Evolutionary conservation across 1,284 basidiomycete species (phyloP), one percentile per base, ranked within the genome.

Genomic region (Ustilago sp.): DNA sequence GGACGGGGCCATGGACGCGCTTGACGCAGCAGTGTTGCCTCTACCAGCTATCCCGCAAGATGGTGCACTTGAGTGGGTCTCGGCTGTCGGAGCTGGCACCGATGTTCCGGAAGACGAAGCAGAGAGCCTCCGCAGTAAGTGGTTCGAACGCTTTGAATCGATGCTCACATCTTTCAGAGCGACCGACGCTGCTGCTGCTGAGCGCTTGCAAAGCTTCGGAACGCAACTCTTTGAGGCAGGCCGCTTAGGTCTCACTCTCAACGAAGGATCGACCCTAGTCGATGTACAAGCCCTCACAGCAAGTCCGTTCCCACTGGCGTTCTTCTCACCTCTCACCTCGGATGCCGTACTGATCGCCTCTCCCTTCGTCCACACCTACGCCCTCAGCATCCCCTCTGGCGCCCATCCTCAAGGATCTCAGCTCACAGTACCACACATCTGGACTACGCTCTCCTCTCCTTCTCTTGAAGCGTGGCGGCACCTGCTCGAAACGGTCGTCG

Each of bases 371-470:
- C 47, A 31, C 32, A 4, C 38, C 5, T 73, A 68, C 45, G 32
- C 56, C 0, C 47, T 72, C 38, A 1, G 15, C 7, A 9, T 66
- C 38, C 62, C 68, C 17, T 36, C 31, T 4, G 23, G 35, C 31
- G n/a, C 31, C 13, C 12, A 2, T 41, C 34, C 47, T 19, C 4
- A 11, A 32, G 15, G 8, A 4, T 5, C 36, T 28, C 2, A 7
- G 0, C 34, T n/a, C 23, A 35, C 59, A 0, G 39, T 76, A 0
- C 74, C 74, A 15, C 74, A 71, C 45, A 51, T 65, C 15, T 76
- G 68, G 68, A 65, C 65, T 0, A 65, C 74, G 1, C 68, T 76
- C 43, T 50, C 45, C 60, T 15, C 4, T 2, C 45, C 58, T 11
- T 51, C 53, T 6, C 17, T 15, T 11, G 2, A 17, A 1, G 17